Conservation (phyloP, 805 yeast species). For the Millerozyma acaciae region DNA sequence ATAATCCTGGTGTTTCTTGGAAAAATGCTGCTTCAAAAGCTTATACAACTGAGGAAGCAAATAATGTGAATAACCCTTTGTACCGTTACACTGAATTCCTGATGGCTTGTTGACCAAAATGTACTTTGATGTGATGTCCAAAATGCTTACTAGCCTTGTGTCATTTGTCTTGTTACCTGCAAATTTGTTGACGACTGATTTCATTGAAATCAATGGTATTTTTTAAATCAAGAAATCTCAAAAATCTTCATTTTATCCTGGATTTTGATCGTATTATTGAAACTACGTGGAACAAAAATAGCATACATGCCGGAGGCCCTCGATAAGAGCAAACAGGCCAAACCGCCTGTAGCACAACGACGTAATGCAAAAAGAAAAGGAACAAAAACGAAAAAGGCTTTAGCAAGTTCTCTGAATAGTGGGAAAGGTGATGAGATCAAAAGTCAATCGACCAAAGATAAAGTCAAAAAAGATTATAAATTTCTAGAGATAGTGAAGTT, state of each 20-base stretch:
- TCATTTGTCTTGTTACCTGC: no score
- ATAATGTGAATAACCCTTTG: slow-evolving; percentile 1
- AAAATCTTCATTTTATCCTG: no score
- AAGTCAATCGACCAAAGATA: slow-evolving; percentile 7
- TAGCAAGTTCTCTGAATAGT: background rate
- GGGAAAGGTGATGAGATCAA: slow-evolving; percentile 3
- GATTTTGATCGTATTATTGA: no score
- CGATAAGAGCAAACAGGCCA: no score
- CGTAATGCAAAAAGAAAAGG: background rate
- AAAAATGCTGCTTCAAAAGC: slow-evolving; percentile 6
- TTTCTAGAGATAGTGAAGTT: slow-evolving; percentile 32
- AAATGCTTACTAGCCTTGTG: slow-evolving; percentile 6
- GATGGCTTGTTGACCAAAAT: slow-evolving; percentile 19
- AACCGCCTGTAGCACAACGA: no score
- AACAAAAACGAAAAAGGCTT: slow-evolving; percentile 3
- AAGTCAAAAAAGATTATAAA: slow-evolving; percentile 19
- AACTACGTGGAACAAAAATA: no score
- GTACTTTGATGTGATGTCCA: slow-evolving; percentile 15
- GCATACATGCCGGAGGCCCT: no score
- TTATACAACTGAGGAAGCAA: slow-evolving; percentile 13
- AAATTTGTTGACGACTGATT: no score
- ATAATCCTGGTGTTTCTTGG: slow-evolving; percentile 6
- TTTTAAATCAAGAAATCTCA: no score
- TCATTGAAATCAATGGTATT: no score
- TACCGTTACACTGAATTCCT: slow-evolving; percentile 16